These are phyloP conservation scores for Microsporum audouinii DNA, from an alignment of 2,329 filamentous ascomycete species.

Conservation along the genomic window DNA sequence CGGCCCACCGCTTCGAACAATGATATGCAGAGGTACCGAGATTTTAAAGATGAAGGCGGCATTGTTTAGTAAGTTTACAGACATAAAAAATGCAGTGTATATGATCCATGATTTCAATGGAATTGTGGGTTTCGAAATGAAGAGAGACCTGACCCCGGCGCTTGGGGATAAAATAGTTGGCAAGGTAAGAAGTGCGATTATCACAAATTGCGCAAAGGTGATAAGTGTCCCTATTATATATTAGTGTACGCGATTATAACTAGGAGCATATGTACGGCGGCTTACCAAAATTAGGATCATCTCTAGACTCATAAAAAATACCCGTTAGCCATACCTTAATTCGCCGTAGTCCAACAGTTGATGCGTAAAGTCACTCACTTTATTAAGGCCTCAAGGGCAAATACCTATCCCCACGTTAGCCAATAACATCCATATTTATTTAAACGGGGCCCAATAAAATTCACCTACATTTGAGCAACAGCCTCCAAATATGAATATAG, in stretches of 20 bases:
- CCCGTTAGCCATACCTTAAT: no score
- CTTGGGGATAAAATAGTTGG: slow-evolving; percentile 60
- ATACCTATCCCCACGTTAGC: slow-evolving; percentile 50
- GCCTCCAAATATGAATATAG: slow-evolving; percentile 83
- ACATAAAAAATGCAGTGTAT: slow-evolving; percentile 83
- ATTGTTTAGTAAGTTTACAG: slow-evolving; percentile 93
- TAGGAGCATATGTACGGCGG: background rate
- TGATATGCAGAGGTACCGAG: slow-evolving; percentile 92
- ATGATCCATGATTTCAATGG: slow-evolving; percentile 75
- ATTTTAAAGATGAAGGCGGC: slow-evolving; percentile 96
- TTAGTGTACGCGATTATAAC: slow-evolving; percentile 1
- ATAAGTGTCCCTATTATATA: slow-evolving; percentile 58
- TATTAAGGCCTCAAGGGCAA: slow-evolving; percentile 86
- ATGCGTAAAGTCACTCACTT: slow-evolving; percentile 50
- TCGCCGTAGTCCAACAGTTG: no score
- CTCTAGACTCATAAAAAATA: slow-evolving; percentile 37
- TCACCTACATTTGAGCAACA: slow-evolving; percentile 78
- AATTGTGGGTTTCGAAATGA: slow-evolving; percentile 64
- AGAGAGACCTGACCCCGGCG: slow-evolving; percentile 51
- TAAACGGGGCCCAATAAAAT: background rate
- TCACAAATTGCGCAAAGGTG: slow-evolving; percentile 80
- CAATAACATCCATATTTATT: background rate
- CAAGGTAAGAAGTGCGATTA: slow-evolving; percentile 68
- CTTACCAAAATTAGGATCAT: slow-evolving; percentile 72
- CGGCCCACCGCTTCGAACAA: slow-evolving; percentile 84